Evolutionary conservation across 2,329 filamentous ascomycete genomes (phyloP).

Genomic region (Colletotrichum horii): DNA sequence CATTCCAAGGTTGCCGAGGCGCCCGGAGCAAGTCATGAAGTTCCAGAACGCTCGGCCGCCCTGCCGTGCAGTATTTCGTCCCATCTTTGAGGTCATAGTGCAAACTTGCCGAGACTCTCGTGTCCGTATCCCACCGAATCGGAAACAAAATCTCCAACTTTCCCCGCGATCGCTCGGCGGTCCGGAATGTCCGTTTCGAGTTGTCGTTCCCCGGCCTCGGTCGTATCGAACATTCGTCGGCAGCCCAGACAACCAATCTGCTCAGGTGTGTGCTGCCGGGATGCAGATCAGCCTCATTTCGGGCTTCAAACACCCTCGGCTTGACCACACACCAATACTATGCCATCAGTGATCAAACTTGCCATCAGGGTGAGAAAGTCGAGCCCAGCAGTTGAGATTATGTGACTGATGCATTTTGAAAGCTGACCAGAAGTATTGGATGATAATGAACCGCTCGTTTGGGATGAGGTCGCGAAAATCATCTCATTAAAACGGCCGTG

Average conservation of each 20-base stretch:
- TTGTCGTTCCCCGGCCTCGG: background rate
- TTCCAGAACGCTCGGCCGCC: background rate
- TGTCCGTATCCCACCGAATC: background rate
- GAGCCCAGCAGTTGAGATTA: background rate
- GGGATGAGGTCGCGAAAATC: background rate
- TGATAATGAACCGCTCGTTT: background rate
- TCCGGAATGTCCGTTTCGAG: background rate
- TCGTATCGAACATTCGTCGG: background rate
- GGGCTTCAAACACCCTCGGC: background rate
- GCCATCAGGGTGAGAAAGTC: background rate
- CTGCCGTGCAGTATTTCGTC: background rate
- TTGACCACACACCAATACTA: background rate
- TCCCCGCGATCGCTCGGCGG: background rate
- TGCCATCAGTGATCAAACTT: background rate
- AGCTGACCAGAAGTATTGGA: accelerated
- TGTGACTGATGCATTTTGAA: background rate
- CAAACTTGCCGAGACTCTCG: background rate
- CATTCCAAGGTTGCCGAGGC: background rate
- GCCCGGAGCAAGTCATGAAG: background rate
- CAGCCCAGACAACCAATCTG: background rate
- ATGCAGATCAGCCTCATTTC: background rate
- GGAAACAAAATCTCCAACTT: background rate
- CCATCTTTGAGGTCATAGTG: background rate
- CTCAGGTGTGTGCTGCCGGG: background rate
- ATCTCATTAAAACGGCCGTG: accelerated